Base-by-base conservation (phyloP, 108 stramenopile species). In the Schizochytrium sp. region DNA sequence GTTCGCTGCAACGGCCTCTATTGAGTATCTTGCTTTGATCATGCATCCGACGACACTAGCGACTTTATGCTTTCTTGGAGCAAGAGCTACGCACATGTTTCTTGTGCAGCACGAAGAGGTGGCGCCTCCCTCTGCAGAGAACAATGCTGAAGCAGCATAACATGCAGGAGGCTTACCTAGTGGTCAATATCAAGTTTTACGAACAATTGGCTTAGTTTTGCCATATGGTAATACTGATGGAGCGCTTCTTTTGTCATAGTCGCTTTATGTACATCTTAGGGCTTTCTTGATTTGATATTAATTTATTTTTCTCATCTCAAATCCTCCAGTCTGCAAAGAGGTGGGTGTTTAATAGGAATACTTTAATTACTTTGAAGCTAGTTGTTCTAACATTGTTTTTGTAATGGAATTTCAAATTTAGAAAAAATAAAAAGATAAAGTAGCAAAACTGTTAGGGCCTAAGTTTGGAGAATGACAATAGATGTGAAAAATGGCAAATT, bases 1-100 rank as follows among this genome's bases (percentile, higher is more conserved):
- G 4, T 42, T 64, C 41, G 19, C 41, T 13, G 61, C 61, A 38
- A 10, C 17, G 8, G 41, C 42, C 41, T 42, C 61, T 38, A 4
- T 64, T 42, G 28, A 28, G 28, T 64, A 64, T 42, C 8, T 64
- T 10, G 61, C 61, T 10, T 42, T 64, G 41, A 7, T 64, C 41
- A 42, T 13, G 61, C 61, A 64, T n/a, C 61, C 61, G 61, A 64
- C 61, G 61, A 64, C 61, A 10, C 19, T 64, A 4, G 61, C 61
- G 61, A 64, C 61, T 10, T 38, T 64, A 4, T 64, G 61, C 1
- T 64, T 10, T 13, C 4, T 64, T 4, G 61, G 61, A 7, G 61
- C 61, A 13, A 42, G 61, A 4, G 5, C 42, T 5, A 64, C 61
- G 61, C 8, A 64, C 58, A 17, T 17, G 15, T 59, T 59, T 15